Evolutionary conservation across 169 alveolate species (phyloP).

Genomic region (Plasmodium knowlesi): DNA sequence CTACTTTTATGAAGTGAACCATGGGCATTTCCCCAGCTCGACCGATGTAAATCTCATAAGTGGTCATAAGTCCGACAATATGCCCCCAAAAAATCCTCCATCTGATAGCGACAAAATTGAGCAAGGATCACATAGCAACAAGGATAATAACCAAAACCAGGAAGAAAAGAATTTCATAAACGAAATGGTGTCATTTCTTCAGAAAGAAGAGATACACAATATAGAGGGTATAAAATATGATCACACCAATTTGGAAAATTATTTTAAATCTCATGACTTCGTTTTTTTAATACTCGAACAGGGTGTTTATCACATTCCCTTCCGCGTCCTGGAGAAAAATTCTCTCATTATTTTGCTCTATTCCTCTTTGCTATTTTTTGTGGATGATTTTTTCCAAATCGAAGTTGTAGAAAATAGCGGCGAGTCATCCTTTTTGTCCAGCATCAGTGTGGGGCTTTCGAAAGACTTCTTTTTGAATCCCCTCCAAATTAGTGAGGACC

Average conservation of each 20-base stretch:
- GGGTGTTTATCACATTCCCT: slow-evolving; percentile 49
- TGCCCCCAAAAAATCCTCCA: neutral
- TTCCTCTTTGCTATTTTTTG: slow-evolving; percentile 39
- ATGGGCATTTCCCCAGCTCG: neutral
- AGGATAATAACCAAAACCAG: neutral
- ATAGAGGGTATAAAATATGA: slow-evolving; percentile 22
- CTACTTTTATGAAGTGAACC: slow-evolving; percentile 43
- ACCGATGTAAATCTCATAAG: neutral
- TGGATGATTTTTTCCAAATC: slow-evolving; percentile 6
- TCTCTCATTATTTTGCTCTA: slow-evolving; percentile 35
- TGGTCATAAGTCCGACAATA: neutral
- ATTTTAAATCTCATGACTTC: slow-evolving; percentile 48
- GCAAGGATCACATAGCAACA: neutral
- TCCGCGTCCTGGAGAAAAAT: slow-evolving; percentile 23
- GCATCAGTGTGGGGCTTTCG: slow-evolving; percentile 7
- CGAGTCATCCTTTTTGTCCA: slow-evolving; percentile 2
- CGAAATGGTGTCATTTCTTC: slow-evolving; percentile 25
- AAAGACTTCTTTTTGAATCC: slow-evolving; percentile 17
- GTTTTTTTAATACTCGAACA: slow-evolving; percentile 10
- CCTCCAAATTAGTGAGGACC: neutral
- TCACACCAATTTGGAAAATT: slow-evolving; percentile 10
- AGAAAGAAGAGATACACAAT: slow-evolving; percentile 7
- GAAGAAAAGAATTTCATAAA: neutral
- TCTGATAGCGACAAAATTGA: neutral
- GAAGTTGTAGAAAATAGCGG: neutral